Percentiles rank a stretch among this genome's conserved stretches.
Conservation (phyloP, 2,329 filamentous ascomycete genomes). For the Hansfordia pulvinata region DNA sequence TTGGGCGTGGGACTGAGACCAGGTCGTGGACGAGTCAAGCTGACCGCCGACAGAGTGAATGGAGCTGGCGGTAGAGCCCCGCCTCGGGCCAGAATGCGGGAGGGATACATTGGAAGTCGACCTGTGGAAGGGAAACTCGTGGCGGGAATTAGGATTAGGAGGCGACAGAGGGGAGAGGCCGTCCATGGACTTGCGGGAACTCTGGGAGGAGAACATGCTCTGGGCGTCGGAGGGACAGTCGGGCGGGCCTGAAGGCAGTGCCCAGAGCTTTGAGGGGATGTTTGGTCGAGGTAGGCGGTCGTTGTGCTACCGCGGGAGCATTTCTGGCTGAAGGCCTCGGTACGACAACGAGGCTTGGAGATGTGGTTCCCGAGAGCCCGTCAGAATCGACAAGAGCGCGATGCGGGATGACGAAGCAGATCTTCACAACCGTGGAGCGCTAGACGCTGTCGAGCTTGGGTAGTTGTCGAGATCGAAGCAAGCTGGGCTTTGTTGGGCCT, state of each 20-base stretch:
- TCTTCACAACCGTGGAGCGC: too few species aligned
- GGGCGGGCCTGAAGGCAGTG: too few species aligned
- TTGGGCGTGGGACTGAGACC: too few species aligned
- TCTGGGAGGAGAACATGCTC: conserved; percentile 44
- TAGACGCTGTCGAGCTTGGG: too few species aligned
- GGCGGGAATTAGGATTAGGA: conserved; percentile 30
- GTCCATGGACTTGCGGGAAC: conserved; percentile 51
- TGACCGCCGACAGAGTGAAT: conserved; percentile 77
- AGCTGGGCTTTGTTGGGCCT: too few species aligned
- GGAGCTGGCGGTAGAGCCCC: conserved; percentile 79
- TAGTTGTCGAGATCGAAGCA: too few species aligned
- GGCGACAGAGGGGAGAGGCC: conserved; percentile 43
- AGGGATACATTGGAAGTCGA: conserved; percentile 15
- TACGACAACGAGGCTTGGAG: too few species aligned
- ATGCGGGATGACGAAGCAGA: too few species aligned
- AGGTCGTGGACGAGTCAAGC: conserved; percentile 51
- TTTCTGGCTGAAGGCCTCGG: too few species aligned
- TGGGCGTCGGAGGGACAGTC: conserved; percentile 15
- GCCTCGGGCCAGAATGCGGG: conserved; percentile 37
- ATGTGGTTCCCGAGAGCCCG: too few species aligned
- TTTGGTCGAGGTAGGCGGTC: conserved; percentile 21
- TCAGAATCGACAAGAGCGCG: too few species aligned
- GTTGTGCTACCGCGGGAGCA: conserved; percentile 33
- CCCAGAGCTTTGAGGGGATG: too few species aligned
- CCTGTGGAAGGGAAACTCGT: conserved; percentile 48